phyloP scores from a whole-genome alignment of 2,329 filamentous ascomycete genomes.

The Lachnellula hyalina region DNA sequence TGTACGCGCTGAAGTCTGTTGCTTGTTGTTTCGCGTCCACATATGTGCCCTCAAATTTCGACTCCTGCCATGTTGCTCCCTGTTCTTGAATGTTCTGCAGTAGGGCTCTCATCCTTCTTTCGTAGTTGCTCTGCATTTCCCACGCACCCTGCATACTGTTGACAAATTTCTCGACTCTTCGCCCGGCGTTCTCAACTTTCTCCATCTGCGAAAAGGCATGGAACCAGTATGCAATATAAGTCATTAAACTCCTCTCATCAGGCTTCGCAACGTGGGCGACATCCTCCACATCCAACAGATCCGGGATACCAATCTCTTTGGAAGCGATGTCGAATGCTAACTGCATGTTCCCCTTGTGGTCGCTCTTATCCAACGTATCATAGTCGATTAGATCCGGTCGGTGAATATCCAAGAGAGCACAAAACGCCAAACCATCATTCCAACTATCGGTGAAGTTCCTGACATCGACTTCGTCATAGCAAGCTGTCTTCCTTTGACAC shows the following conservation, averaged over 20 bases:
- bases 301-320: conserved; percentile 94
- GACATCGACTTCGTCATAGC: conserved; percentile 95
- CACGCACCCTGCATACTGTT: conserved; percentile 98
- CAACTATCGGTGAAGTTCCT: conserved; percentile 92
- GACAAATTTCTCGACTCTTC: conserved; percentile 96
- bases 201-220: conserved; percentile 99
- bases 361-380: conserved; percentile 85
- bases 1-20: conserved; percentile 78
- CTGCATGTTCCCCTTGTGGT: conserved; percentile 97
- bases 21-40: conserved; percentile 85
- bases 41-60: conserved; percentile 88
- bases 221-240: conserved; percentile 99
- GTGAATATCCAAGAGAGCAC: conserved; percentile 93
- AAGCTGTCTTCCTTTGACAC: conserved; percentile 98
- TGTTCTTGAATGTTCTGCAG: conserved; percentile 70
- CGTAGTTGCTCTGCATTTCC: conserved; percentile 98
- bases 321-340: conserved; percentile 93
- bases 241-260: conserved; percentile 96
- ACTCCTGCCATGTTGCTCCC: conserved; percentile 68
- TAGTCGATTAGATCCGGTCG: conserved; percentile 96
- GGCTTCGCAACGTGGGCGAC: conserved; percentile 95
- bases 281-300: conserved; percentile 93
- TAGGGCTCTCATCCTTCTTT: conserved; percentile 81
- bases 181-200: conserved; percentile 93
- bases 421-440: conserved; percentile 97